Evolutionary conservation across 2,329 filamentous ascomycete species (phyloP), one percentile per base, ranked within the genome.

Genomic region (Paecilomyces sp.): DNA sequence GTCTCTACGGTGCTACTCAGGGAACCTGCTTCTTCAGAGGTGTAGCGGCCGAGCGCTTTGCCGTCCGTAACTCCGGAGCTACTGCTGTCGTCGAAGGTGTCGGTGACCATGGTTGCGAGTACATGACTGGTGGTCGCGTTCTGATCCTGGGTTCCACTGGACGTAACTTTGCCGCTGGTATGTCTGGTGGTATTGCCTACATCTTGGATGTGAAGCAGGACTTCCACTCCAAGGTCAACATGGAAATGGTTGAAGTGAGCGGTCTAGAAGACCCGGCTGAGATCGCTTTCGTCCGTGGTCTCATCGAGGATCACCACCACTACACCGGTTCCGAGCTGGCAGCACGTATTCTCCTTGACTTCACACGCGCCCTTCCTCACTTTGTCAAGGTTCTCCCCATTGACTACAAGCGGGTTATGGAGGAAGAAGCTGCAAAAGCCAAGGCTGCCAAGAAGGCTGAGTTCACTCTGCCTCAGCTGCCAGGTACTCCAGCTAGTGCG

Each of bases 161-260:
- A 54, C 92, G 93, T 68, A 97, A 97, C 82, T 97, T 97, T 71
- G 93, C 92, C 68, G 93, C 93, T 62, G 93, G 93, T 82, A 97
- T 97, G 93, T 97, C 92, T 70, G 93, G 93, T 72, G 93, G 93
- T 82, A 97, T 97, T 70, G 92, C 92, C 18, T 97, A 96, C 70
- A 86, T 97, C 58, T 85, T 97, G 31, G 93, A 97, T 71, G 88
- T 94, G 71, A 85, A 93, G 74, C 85, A 89, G 65, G 91, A 97
- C 77, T 96, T 97, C 80, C 82, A 90, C 75, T 86, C 88, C 68
- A 97, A 97, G 84, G 88, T 97, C 78, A 97, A 97, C 79, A 89
- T 87, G 71, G 93, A 97, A 80, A 96, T 97, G 93, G 93, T 97
- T 66, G 92, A 97, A 78, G 87, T 93, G 28, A 89, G 89, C 55